Conservation (phyloP, 352 stramenopile genomes). For the Globisporangium parvum region DNA sequence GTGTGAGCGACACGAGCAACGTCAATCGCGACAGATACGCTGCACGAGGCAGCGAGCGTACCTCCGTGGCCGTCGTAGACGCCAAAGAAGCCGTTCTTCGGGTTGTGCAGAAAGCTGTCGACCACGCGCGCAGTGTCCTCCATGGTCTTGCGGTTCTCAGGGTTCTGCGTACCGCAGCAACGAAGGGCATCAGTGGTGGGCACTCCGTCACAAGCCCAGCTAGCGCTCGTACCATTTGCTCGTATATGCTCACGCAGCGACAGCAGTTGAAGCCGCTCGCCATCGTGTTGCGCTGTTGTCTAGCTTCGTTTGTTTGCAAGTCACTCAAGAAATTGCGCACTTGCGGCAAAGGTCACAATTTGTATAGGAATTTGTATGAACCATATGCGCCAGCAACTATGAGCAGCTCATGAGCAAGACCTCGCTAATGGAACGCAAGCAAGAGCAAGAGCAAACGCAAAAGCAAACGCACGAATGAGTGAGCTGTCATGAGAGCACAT, state of each 20-base stretch:
- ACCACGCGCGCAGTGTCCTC: slow-evolving; percentile 74
- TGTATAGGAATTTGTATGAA: slow-evolving; percentile 3
- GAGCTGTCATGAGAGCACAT: slow-evolving; percentile 11
- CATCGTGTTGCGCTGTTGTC: not conserved
- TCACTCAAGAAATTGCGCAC: not conserved
- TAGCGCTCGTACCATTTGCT: slow-evolving; percentile 57
- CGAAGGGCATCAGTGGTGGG: not conserved
- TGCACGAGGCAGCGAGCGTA: slow-evolving; percentile 8
- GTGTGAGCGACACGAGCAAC: not conserved
- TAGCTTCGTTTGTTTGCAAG: not conserved
- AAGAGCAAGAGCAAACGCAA: not conserved
- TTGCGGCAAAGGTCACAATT: not conserved
- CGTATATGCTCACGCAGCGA: slow-evolving; percentile 56
- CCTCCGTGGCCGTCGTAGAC: slow-evolving; percentile 79
- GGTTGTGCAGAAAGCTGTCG: slow-evolving; percentile 51
- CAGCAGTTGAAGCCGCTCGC: slow-evolving; percentile 40
- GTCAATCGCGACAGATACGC: not conserved
- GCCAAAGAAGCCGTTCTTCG: slow-evolving; percentile 65
- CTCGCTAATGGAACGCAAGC: not conserved
- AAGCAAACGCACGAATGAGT: not conserved
- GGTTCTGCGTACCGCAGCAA: slow-evolving; percentile 43
- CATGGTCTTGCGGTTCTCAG: slow-evolving; percentile 70
- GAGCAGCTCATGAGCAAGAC: too few relatives aligned
- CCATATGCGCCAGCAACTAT: too few relatives aligned
- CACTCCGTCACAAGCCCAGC: not conserved